phyloP scores from a whole-genome alignment of 176 grass and related monocot species.

The Dactylis glomerata region DNA sequence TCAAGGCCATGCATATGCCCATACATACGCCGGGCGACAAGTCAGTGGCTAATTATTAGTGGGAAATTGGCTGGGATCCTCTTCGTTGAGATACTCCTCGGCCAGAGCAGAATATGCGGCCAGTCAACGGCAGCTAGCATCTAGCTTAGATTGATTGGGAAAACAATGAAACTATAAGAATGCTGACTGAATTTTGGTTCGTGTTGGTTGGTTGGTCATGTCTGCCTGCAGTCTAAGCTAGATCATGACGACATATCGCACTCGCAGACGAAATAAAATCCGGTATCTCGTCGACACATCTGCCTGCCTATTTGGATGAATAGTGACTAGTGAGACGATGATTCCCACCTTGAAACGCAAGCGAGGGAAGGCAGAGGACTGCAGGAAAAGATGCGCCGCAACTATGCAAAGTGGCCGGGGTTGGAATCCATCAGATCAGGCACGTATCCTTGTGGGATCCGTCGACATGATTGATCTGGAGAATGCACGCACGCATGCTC shows the following conservation, averaged over 20 bases:
- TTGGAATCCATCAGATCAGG: conserved; percentile 9
- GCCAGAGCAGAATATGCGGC: neutral
- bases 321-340: neutral
- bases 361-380: neutral
- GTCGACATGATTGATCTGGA: neutral
- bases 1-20: too few species aligned
- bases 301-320: neutral
- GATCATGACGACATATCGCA: neutral
- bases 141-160: too few species aligned
- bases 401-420: neutral
- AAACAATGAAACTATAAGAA: neutral
- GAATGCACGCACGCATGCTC: neutral
- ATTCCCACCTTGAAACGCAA: neutral
- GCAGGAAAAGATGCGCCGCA: neutral
- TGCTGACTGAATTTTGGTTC: neutral
- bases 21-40: too few species aligned
- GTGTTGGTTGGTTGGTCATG: neutral
- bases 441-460: neutral
- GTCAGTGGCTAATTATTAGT: neutral
- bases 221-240: neutral
- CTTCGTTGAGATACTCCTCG: neutral
- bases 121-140: neutral
- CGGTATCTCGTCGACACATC: neutral
- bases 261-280: neutral
- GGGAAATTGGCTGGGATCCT: neutral